Evolutionary conservation across 2,329 filamentous ascomycete genomes (phyloP).

Genomic region (Coleophoma cylindrospora): DNA sequence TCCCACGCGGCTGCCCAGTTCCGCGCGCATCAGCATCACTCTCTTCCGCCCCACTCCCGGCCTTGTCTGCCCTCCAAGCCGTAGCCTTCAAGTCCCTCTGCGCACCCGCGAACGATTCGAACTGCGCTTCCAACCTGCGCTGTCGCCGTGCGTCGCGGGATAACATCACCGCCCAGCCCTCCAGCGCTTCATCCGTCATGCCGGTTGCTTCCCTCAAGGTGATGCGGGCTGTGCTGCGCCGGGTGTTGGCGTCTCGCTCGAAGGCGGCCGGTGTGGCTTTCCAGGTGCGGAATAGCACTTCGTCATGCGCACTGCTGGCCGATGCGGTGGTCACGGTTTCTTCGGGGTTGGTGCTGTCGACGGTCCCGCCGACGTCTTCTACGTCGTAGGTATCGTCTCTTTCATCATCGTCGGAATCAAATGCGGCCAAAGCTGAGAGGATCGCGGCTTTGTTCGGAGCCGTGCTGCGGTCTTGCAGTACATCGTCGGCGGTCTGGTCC

Average conservation of each 20-base stretch:
- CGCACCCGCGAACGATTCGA: constrained; percentile 57
- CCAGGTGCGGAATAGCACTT: constrained; percentile 69
- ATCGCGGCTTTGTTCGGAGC: constrained; percentile 80
- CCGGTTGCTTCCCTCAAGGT: constrained; percentile 70
- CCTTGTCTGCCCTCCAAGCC: constrained; percentile 53
- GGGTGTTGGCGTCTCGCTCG: constrained; percentile 63
- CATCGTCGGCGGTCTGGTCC: constrained; percentile 62
- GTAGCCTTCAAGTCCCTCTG: constrained; percentile 63
- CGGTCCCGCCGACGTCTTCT: constrained; percentile 83
- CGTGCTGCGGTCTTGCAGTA: constrained; percentile 59
- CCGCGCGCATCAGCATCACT: constrained; percentile 42
- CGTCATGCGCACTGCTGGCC: constrained; percentile 45
- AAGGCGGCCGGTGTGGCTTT: constrained; percentile 62
- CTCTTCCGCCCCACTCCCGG: constrained; percentile 51
- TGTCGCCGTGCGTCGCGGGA: constrained; percentile 64
- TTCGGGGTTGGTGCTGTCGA: constrained; percentile 55
- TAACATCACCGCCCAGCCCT: constrained; percentile 91
- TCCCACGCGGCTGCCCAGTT: constrained; percentile 39
- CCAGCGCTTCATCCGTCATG: constrained; percentile 90
- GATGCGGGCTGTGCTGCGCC: constrained; percentile 56
- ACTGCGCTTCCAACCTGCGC: constrained; percentile 66
- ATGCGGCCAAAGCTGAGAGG: constrained; percentile 78
- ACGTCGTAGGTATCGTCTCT: constrained; percentile 95
- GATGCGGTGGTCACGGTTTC: constrained; percentile 32
- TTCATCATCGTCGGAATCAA: constrained; percentile 94